Percentiles rank a stretch among this genome's conserved stretches.
phyloP scores from a whole-genome alignment of 1,284 basidiomycete species.

The Vanrija pseudolonga region DNA sequence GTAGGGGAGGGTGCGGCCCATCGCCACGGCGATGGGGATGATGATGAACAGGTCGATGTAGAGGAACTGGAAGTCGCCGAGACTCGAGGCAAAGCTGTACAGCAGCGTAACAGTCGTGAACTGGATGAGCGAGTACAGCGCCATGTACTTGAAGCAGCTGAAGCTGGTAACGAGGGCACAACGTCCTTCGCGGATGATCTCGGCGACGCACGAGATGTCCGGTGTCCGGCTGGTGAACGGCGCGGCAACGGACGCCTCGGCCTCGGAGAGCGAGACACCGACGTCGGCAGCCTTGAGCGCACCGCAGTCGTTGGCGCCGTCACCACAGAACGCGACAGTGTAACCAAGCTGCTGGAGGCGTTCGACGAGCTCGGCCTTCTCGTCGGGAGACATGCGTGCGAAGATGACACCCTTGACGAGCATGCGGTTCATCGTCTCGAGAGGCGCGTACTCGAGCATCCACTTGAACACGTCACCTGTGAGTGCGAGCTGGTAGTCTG shows the following conservation, averaged over 20 bases:
- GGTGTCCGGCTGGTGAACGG: slow-evolving; percentile 93
- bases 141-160: slow-evolving; percentile 99
- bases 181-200: slow-evolving; percentile 93
- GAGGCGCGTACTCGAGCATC: slow-evolving; percentile 93
- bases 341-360: slow-evolving; percentile 89
- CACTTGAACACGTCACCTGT: slow-evolving; percentile 98
- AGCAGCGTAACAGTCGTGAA: slow-evolving; percentile 75
- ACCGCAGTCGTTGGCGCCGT: slow-evolving; percentile 98
- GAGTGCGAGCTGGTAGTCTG: slow-evolving; percentile 85
- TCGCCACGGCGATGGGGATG: slow-evolving; percentile 90
- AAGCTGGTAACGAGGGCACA: slow-evolving; percentile 96
- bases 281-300: slow-evolving; percentile 98
- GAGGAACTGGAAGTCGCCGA: slow-evolving; percentile 94
- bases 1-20: slow-evolving; percentile 92
- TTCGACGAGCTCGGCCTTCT: slow-evolving; percentile 98
- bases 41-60: slow-evolving; percentile 98
- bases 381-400: slow-evolving; percentile 98
- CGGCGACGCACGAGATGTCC: slow-evolving; percentile 93
- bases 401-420: slow-evolving; percentile 97
- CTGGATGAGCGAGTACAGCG: slow-evolving; percentile 54
- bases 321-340: slow-evolving; percentile 96
- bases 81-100: slow-evolving; percentile 92
- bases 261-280: slow-evolving; percentile 93
- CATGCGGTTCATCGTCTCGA: slow-evolving; percentile 93
- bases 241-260: slow-evolving; percentile 98